Conservation (phyloP, 805 yeast species). For the Candida railenensis region DNA sequence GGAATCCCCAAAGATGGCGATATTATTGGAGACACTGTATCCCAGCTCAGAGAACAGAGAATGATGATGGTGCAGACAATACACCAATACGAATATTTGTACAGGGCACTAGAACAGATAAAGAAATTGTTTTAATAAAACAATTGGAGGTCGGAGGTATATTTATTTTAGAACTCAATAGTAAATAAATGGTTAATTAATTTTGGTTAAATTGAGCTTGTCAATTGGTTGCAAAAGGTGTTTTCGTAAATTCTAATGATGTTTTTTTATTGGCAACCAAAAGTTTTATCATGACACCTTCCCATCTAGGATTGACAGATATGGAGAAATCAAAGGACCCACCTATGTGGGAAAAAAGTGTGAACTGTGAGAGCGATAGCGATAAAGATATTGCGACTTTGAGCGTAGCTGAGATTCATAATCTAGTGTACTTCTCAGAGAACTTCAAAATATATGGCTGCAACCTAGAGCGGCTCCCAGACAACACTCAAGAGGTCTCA, state of each 20-base stretch:
- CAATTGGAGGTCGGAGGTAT: too few relatives aligned
- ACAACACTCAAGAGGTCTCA: neutral
- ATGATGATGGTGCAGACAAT: constrained; percentile 47
- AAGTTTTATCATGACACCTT: too few relatives aligned
- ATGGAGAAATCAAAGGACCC: neutral
- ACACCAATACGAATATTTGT: constrained; percentile 35
- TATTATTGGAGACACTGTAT: constrained; percentile 27
- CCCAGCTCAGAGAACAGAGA: constrained; percentile 28
- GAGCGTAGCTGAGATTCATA: neutral
- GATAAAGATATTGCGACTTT: neutral
- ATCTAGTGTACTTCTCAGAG: neutral
- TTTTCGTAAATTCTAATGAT: neutral
- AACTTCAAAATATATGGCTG: neutral
- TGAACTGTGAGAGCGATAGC: too few relatives aligned
- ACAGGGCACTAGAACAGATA: constrained; percentile 20
- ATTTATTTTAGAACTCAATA: neutral
- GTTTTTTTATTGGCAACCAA: neutral
- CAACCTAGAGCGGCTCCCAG: neutral
- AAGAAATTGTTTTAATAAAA: too few relatives aligned
- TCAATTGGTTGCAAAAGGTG: neutral
- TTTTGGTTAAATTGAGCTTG: neutral
- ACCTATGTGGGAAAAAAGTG: too few relatives aligned
- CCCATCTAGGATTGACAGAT: neutral
- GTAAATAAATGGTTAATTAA: neutral
- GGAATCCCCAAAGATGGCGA: constrained; percentile 15